Conservation (phyloP, 2,329 filamentous ascomycete genomes). For the Aspergillus luchuensis region DNA sequence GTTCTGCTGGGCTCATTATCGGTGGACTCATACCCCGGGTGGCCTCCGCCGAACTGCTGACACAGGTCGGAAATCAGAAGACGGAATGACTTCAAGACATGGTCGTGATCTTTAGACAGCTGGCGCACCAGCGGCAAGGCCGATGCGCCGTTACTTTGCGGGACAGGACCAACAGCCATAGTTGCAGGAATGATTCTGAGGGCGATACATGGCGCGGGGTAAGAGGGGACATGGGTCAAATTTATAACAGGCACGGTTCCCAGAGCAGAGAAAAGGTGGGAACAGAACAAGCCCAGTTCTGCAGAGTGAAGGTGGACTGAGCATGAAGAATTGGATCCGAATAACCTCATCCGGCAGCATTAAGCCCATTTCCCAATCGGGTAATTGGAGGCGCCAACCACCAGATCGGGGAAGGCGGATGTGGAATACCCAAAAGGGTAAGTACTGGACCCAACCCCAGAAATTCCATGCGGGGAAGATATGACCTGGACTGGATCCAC, state of each 20-base stretch:
- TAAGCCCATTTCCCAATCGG: slow-evolving; percentile 17
- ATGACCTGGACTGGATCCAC: too few species aligned
- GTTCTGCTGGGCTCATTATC: not conserved
- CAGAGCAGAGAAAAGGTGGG: not conserved
- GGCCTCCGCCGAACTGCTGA: slow-evolving; percentile 69
- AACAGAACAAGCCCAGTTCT: not conserved
- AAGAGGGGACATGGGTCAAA: not conserved
- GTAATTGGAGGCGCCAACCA: slow-evolving; percentile 19
- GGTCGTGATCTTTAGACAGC: slow-evolving; percentile 42
- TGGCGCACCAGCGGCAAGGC: slow-evolving; percentile 25
- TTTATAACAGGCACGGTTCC: slow-evolving; percentile 5
- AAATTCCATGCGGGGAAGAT: not conserved
- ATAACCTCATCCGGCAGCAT: slow-evolving; percentile 4
- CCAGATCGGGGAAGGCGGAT: slow-evolving; percentile 11
- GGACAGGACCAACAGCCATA: slow-evolving; percentile 24
- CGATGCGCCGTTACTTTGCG: slow-evolving; percentile 18
- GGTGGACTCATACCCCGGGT: slow-evolving; percentile 57
- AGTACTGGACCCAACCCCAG: too few species aligned
- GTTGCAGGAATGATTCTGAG: slow-evolving; percentile 3
- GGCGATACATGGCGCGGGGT: not conserved
- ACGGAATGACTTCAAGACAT: slow-evolving; percentile 63
- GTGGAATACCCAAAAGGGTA: too few species aligned
- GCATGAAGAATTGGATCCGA: not conserved
- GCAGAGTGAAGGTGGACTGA: not conserved
- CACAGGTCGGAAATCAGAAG: slow-evolving; percentile 68